Base-by-base conservation (phyloP, 768 basidiomycete genomes). In the Solioccasus polychromus region DNA sequence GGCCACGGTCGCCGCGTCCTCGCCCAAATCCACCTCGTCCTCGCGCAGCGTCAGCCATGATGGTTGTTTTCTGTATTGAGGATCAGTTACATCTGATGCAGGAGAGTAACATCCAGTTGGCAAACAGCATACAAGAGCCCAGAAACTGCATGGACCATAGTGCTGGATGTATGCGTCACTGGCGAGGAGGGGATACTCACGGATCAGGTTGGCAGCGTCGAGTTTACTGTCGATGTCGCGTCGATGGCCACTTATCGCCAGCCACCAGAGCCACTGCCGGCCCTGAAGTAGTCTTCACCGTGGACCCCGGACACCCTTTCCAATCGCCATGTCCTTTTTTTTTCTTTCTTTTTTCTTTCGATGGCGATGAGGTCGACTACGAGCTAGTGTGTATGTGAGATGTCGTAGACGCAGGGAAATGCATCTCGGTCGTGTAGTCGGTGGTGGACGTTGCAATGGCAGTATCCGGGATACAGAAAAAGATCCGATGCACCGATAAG, bases 1-100 rank as follows among this genome's bases (percentile, higher is more conserved):
- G 70, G 15, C 79, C 76, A 50, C 78, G 67, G 29, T 76, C 88
- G 49, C 90, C 81, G 44, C 91, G 82, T 45, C 91, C 88, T 58
- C 92, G 83, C 52, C 92, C 89, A 52, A 91, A 83, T 54, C 90
- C 92, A 65, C 94, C 93, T 60, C 94, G 88, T 68, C 89, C 89
- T 68, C 92, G 86, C 69, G 82, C 85, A 69, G 89, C 88, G 69
- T 92, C 91, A 74, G 91, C 89, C 89, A 92, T 92, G 35, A 57
- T 51, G n/a, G n/a, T 34, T 45, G 59, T 52, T 59, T 51, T 47
- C 42, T 28, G 39, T 45, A 39, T 32, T 35, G 31, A 39, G 47
- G 65, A 55, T 69, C 59, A 63, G 55, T 51, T 54, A 46, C 71
- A 83, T 80, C 80, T 67, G 56, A 47, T 44, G 15, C 4, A 28